These are phyloP conservation scores for Yamadazyma olivae DNA, from an alignment of 805 yeast genomes.

Conservation along the genomic window DNA sequence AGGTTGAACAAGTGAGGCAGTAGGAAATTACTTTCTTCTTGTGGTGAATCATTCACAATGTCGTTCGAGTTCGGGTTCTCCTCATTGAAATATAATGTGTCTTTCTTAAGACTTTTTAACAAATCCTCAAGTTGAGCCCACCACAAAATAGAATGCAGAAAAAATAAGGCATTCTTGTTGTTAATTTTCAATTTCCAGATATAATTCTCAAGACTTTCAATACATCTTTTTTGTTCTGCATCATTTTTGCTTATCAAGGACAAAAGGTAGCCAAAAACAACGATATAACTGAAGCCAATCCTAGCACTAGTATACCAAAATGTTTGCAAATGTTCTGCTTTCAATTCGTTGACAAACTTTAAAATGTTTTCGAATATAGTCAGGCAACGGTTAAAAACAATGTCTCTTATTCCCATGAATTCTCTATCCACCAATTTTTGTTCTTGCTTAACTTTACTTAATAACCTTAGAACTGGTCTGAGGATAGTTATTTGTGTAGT, in stretches of 20 bases:
- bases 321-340: conserved; percentile 78
- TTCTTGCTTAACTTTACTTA: conserved; percentile 26
- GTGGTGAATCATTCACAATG: not conserved
- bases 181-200: conserved; percentile 12
- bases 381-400: conserved; percentile 78
- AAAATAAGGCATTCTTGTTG: conserved; percentile 12
- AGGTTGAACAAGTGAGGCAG: conserved; percentile 9
- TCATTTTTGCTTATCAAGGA: conserved; percentile 5
- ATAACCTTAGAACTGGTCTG: conserved; percentile 30
- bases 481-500: conserved; percentile 76
- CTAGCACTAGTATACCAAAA: conserved; percentile 70
- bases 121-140: conserved; percentile 7
- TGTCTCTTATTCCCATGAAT: conserved; percentile 76
- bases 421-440: conserved; percentile 59
- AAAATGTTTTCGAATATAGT: conserved; percentile 20
- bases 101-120: not conserved
- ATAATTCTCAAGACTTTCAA: conserved; percentile 9
- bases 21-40: conserved; percentile 1
- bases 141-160: conserved; percentile 9
- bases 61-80: not conserved
- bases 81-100: not conserved
- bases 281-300: conserved; percentile 10
- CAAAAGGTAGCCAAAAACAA: conserved; percentile 9
- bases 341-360: conserved; percentile 42
- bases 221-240: conserved; percentile 6